These are phyloP conservation scores for Saturnispora zaruensis DNA, from an alignment of 805 yeast species.

Conservation along the genomic window DNA sequence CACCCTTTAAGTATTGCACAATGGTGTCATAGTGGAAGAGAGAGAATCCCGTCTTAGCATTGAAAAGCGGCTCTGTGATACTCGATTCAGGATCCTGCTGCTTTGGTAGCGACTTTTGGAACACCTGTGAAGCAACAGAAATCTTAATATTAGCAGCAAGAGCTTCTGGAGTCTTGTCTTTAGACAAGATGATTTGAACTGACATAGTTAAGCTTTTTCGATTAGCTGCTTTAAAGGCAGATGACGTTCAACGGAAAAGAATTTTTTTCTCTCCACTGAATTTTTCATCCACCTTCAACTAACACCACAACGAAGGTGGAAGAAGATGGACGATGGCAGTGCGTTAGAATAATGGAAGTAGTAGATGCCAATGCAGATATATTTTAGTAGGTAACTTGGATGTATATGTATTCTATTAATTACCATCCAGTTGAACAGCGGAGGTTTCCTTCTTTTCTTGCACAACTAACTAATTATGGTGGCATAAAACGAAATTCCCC, in stretches of 20 bases:
- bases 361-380: neutral
- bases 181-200: constrained; percentile 17
- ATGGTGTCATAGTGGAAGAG: constrained; percentile 62
- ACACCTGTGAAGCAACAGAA: constrained; percentile 21
- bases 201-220: constrained; percentile 13
- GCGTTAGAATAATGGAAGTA: neutral
- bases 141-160: constrained; percentile 37
- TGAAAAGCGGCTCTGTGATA: constrained; percentile 9
- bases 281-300: neutral
- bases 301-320: too few relatives aligned
- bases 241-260: neutral
- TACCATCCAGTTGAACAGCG: neutral
- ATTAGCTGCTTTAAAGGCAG: neutral
- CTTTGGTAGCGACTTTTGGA: constrained; percentile 6
- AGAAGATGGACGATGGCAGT: neutral
- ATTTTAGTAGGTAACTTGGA: too few relatives aligned
- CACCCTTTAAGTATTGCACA: constrained; percentile 49
- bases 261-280: neutral
- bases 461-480: neutral
- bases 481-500: neutral
- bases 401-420: too few relatives aligned
- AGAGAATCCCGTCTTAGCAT: constrained; percentile 36
- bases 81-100: neutral
- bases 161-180: constrained; percentile 16
- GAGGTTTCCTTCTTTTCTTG: neutral